These are phyloP conservation scores for Suhomyces terraborum DNA, from an alignment of 1,139 yeast species.

Conservation along the genomic window DNA sequence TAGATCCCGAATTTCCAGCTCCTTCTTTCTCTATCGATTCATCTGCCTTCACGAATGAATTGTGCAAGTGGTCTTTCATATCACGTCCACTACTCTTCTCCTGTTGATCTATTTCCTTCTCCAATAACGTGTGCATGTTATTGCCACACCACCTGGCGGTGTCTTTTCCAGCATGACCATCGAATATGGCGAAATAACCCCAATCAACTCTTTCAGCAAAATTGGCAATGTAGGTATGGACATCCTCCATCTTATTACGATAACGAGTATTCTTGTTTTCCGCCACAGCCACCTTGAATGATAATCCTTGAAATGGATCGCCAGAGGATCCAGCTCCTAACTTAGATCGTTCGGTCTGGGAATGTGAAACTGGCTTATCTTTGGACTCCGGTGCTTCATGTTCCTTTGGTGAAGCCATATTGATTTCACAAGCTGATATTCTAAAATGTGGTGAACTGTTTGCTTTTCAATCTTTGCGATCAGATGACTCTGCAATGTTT, in stretches of 20 bases:
- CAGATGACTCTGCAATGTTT: background rate
- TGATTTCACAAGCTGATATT: background rate
- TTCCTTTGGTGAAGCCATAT: conserved; percentile 1
- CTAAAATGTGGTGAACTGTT: background rate
- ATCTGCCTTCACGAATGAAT: conserved; percentile 75
- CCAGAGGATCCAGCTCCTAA: background rate
- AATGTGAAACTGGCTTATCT: background rate
- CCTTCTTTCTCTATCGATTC: conserved; percentile 59
- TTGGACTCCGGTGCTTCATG: background rate
- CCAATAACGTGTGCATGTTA: conserved; percentile 69
- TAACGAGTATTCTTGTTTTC: conserved; percentile 83
- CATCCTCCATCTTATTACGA: conserved; percentile 94
- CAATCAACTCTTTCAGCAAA: conserved; percentile 87
- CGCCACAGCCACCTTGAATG: conserved; percentile 82
- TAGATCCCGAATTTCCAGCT: conserved; percentile 78
- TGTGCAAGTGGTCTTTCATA: conserved; percentile 56
- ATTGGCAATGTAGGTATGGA: conserved; percentile 90
- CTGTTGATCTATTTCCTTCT: conserved; percentile 44
- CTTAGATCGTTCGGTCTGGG: background rate
- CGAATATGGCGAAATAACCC: conserved; percentile 95
- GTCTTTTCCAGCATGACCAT: conserved; percentile 96
- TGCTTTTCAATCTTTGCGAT: background rate
- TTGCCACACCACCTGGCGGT: conserved; percentile 97
- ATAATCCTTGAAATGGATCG: conserved; percentile 52
- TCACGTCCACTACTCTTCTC: conserved; percentile 18